Conservation (phyloP, 768 basidiomycete species). For the Rhodosporidiobolus odoratus region DNA sequence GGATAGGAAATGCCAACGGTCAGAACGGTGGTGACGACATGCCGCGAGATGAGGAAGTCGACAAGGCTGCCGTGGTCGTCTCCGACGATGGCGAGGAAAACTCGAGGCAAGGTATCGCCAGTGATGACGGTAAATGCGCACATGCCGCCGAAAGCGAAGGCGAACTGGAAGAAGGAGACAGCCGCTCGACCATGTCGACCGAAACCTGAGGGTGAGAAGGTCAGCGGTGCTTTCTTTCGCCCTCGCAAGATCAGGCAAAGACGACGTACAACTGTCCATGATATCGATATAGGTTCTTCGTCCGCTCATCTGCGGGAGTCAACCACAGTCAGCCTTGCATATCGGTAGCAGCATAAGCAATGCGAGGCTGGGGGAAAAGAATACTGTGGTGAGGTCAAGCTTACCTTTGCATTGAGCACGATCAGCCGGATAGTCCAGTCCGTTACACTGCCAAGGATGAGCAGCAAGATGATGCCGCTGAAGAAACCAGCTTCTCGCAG, state of each 20-base stretch:
- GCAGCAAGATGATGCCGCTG: slow-evolving; percentile 72
- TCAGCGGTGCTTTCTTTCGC: no score
- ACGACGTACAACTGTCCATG: slow-evolving; percentile 34
- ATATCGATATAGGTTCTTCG: slow-evolving; percentile 51
- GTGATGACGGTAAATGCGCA: slow-evolving; percentile 91
- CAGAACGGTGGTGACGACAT: slow-evolving; percentile 81
- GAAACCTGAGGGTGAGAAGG: slow-evolving; percentile 50
- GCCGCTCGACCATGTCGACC: slow-evolving; percentile 84
- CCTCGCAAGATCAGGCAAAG: slow-evolving; percentile 50
- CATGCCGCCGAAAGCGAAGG: slow-evolving; percentile 98
- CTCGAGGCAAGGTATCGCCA: slow-evolving; percentile 92
- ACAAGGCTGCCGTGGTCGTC: slow-evolving; percentile 63
- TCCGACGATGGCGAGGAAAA: slow-evolving; percentile 73
- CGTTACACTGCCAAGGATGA: slow-evolving; percentile 75
- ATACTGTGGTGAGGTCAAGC: not conserved
- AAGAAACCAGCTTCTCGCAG: slow-evolving; percentile 91
- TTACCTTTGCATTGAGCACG: slow-evolving; percentile 79
- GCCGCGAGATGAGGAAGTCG: slow-evolving; percentile 71
- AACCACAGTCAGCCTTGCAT: not conserved
- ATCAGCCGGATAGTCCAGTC: slow-evolving; percentile 98
- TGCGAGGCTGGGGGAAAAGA: not conserved
- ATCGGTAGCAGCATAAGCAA: no score
- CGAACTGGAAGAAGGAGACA: slow-evolving; percentile 93
- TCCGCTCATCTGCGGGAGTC: slow-evolving; percentile 60
- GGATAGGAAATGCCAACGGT: slow-evolving; percentile 85